Percentiles rank a stretch among this genome's conserved stretches.
These are phyloP conservation scores for Ambrosia artemisiifolia DNA, from an alignment of 129 eudicot species.

Conservation along the genomic window DNA sequence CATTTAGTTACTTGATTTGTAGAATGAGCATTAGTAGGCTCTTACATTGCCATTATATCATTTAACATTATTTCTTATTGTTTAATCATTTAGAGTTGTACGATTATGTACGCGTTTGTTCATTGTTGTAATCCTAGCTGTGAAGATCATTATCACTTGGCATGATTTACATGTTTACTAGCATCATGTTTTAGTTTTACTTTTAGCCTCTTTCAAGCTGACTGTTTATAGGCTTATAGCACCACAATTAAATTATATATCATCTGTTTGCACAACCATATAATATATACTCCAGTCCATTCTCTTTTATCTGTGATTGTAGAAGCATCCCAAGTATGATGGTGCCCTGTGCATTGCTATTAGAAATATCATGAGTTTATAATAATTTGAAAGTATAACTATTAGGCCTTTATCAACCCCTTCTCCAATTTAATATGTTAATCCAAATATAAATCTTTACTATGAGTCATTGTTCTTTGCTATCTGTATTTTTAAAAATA, in stretches of 20 bases:
- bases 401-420: no score
- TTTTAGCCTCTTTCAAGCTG: background rate
- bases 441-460: no score
- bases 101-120: background rate
- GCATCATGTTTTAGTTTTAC: background rate
- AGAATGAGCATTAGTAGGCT: background rate
- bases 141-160: background rate
- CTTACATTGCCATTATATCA: background rate
- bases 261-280: background rate
- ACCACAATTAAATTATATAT: background rate
- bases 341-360: background rate
- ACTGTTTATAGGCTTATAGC: background rate
- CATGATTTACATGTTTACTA: background rate
- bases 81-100: background rate
- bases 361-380: background rate
- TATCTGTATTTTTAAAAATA: background rate
- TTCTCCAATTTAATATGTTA: no score
- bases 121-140: background rate
- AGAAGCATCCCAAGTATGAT: constrained; percentile 1
- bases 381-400: background rate
- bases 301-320: background rate
- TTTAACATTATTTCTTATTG: background rate
- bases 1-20: constrained; percentile 3
- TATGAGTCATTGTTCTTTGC: no score
- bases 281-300: background rate